Evolutionary conservation across 2,329 filamentous ascomycete species (phyloP).

Genomic region (Penicillium nordicum): DNA sequence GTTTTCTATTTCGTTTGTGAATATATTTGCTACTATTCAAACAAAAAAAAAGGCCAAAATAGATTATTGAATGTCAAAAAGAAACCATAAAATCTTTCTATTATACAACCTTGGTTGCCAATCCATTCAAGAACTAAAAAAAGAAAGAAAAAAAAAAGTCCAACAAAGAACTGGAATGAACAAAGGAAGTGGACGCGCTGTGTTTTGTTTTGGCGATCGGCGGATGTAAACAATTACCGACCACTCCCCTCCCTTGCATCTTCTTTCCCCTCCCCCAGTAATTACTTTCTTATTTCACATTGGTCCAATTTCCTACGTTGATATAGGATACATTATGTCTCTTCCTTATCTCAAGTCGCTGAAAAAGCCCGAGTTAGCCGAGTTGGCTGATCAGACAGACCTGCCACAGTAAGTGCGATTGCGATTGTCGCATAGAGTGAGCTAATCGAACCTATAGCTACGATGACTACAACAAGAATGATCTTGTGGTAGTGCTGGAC

Average conservation of each 20-base stretch:
- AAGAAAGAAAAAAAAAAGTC: not conserved
- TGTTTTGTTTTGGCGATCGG: constrained; percentile 30
- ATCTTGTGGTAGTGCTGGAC: constrained; percentile 73
- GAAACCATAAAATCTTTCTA: not conserved
- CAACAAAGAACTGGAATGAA: not conserved
- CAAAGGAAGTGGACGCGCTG: constrained; percentile 21
- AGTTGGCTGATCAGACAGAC: constrained; percentile 68
- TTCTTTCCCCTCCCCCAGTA: constrained; percentile 8
- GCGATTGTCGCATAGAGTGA: constrained; percentile 5
- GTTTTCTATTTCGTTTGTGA: not conserved
- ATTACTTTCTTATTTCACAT: constrained; percentile 16
- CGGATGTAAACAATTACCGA: constrained; percentile 33
- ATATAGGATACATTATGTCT: constrained; percentile 52
- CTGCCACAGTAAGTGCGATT: constrained; percentile 64
- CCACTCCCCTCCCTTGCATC: constrained; percentile 21
- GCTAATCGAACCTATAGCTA: constrained; percentile 49
- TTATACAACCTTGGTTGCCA: not conserved
- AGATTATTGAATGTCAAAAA: not conserved
- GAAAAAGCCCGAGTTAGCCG: constrained; percentile 75
- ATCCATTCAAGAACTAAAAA: not conserved
- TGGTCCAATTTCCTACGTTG: constrained; percentile 5
- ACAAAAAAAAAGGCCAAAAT: not conserved
- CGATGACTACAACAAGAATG: constrained; percentile 69
- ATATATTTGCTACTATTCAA: not conserved
- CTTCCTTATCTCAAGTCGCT: constrained; percentile 75